Conservation (phyloP, 495 filamentous ascomycete genomes). For the Hypoxylon fuscum region DNA sequence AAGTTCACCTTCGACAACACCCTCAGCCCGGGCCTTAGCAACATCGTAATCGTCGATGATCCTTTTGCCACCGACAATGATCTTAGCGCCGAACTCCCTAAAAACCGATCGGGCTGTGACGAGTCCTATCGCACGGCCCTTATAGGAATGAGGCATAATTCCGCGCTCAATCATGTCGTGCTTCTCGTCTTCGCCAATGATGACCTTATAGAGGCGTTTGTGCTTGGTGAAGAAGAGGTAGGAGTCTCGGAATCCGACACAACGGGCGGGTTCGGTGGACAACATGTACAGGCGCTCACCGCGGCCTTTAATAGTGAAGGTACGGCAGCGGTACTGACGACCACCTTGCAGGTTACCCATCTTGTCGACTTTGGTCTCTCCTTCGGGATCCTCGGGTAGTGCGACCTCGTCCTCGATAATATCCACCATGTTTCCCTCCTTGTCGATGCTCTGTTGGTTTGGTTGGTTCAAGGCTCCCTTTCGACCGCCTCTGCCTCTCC, state of each 20-base stretch:
- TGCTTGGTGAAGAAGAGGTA: slow-evolving; percentile 99
- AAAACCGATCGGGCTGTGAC: slow-evolving; percentile 97
- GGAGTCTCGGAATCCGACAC: slow-evolving; percentile 94
- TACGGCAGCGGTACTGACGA: slow-evolving; percentile 91
- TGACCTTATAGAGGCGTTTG: slow-evolving; percentile 92
- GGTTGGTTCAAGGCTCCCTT: slow-evolving; percentile 78
- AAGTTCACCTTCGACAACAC: slow-evolving; percentile 87
- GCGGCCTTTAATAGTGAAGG: slow-evolving; percentile 85
- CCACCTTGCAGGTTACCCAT: slow-evolving; percentile 80
- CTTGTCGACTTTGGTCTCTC: slow-evolving; percentile 92
- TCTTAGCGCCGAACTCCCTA: slow-evolving; percentile 92
- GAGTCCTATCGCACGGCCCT: slow-evolving; percentile 95
- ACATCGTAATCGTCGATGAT: slow-evolving; percentile 92
- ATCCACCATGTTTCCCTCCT: slow-evolving; percentile 91
- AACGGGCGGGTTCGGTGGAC: slow-evolving; percentile 94
- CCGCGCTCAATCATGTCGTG: slow-evolving; percentile 92
- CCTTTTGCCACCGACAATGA: slow-evolving; percentile 88
- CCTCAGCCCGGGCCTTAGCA: slow-evolving; percentile 75
- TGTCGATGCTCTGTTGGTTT: slow-evolving; percentile 83
- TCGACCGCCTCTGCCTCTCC: slow-evolving; percentile 72
- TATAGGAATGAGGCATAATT: slow-evolving; percentile 97
- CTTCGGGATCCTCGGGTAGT: slow-evolving; percentile 85
- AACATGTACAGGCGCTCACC: slow-evolving; percentile 95
- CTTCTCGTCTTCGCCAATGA: slow-evolving; percentile 91
- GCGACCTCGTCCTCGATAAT: slow-evolving; percentile 92